A percentile compares a stretch with the other conserved stretches of the same genome.
Conservation (phyloP, 371 early-diverging fungal genomes). For the Mortierella sp. region DNA sequence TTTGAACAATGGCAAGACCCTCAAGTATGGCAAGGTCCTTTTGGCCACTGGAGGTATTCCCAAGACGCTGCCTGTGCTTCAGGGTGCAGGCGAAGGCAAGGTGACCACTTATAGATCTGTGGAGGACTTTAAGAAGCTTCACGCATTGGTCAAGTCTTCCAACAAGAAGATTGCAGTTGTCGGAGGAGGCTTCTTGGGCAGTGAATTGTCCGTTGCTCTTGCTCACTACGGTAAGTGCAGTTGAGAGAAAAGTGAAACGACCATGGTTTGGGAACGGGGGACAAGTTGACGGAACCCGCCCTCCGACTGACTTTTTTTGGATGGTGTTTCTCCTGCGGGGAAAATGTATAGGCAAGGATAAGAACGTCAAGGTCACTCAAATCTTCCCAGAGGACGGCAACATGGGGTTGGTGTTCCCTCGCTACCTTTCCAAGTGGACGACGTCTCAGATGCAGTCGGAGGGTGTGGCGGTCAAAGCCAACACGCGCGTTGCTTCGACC, state of each 20-base stretch:
- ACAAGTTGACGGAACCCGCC: no score
- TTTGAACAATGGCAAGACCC: slow-evolving; percentile 64
- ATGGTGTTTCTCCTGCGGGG: not conserved
- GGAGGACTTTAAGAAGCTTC: slow-evolving; percentile 68
- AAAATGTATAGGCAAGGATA: slow-evolving; percentile 54
- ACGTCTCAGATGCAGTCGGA: slow-evolving; percentile 68
- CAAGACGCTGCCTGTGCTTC: slow-evolving; percentile 60
- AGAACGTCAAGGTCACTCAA: slow-evolving; percentile 71
- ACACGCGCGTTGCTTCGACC: slow-evolving; percentile 59
- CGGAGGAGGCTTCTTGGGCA: slow-evolving; percentile 84
- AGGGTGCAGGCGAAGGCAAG: slow-evolving; percentile 47
- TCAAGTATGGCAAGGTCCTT: slow-evolving; percentile 77
- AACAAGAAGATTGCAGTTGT: slow-evolving; percentile 73
- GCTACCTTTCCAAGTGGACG: slow-evolving; percentile 78
- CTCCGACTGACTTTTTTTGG: not conserved
- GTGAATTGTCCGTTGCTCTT: slow-evolving; percentile 76
- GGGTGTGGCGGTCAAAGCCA: slow-evolving; percentile 70
- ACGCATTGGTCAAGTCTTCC: slow-evolving; percentile 51
- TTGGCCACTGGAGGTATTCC: slow-evolving; percentile 81
- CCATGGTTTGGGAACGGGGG: no score
- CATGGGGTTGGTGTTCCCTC: slow-evolving; percentile 79
- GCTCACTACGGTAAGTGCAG: slow-evolving; percentile 61
- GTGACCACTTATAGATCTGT: slow-evolving; percentile 76
- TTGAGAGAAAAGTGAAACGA: no score
- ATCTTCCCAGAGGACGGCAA: slow-evolving; percentile 80